phyloP scores from a whole-genome alignment of 176 grass and related monocot species.

The Oryza meyeriana region DNA sequence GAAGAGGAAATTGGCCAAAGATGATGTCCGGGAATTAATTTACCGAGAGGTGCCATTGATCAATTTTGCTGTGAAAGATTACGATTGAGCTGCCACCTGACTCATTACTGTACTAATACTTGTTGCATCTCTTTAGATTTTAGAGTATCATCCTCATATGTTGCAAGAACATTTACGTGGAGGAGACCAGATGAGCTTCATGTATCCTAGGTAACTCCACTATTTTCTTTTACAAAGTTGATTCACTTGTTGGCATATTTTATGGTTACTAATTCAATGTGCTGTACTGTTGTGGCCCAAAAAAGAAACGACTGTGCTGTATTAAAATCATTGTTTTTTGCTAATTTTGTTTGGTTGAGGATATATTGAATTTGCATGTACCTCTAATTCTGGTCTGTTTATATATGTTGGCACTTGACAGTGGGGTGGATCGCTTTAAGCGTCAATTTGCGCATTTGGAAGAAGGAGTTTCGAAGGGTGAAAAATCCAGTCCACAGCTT shows the following conservation, averaged over 20 bases:
- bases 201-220: constrained; percentile 84
- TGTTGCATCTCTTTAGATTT: constrained; percentile 56
- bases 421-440: constrained; percentile 97
- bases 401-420: constrained; percentile 41
- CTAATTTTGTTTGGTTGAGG: neutral
- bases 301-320: neutral
- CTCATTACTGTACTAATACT: constrained; percentile 1
- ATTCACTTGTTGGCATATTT: neutral
- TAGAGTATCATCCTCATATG: constrained; percentile 99
- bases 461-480: constrained; percentile 74
- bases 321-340: constrained; percentile 2
- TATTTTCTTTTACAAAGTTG: constrained; percentile 18
- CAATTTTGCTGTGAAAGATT: neutral
- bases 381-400: constrained; percentile 4
- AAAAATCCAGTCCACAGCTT: constrained; percentile 60
- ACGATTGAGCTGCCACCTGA: neutral
- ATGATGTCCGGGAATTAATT: constrained; percentile 96
- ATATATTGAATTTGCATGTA: constrained; percentile 14
- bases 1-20: constrained; percentile 89
- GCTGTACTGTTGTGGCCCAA: neutral
- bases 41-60: constrained; percentile 82
- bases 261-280: neutral
- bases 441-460: constrained; percentile 98
- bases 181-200: constrained; percentile 87
- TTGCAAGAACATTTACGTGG: constrained; percentile 87